Base-by-base conservation (phyloP, 805 yeast species). In the Barnettozyma sucrosica region DNA sequence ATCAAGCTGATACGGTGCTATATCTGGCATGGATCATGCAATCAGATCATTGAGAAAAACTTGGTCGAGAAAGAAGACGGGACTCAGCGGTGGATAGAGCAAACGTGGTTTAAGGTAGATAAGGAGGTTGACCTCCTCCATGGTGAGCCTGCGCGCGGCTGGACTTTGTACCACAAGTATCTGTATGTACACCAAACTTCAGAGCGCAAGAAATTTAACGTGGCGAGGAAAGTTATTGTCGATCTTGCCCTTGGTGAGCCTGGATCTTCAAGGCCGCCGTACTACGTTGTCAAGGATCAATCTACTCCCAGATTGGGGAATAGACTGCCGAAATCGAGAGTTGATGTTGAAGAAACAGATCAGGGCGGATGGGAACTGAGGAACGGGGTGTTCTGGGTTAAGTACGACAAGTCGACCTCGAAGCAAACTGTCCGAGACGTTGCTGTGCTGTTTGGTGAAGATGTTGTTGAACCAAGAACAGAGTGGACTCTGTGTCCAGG, bases 381-480 rank as follows among this genome's bases (percentile, higher is more conserved):
- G 46, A 59, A 68, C 3, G 60, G 72, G 55, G 85, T 85, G 2
- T 60, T 83, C 3, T 82, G 87, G 87, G 70, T 76, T 25, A 75
- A 75, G 51, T 74, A 72, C 51, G 80, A 75, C 4, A 50, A 58
- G 5, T 67, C 51, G 3, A 49, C 56, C 13, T 59, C 62, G 7
- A 55, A 58, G 13, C 55, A 63, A 20, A 70, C 76, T 1, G 52
- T 79, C 14, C 69, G 72, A 1, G 80, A 72, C 16, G 53, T 81
- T 11, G 78, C 75, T 45, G 65, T 79, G 3, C 66, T 80, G 25
- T 77, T 79, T 55, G 85, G 85, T 0, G 57, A 65, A 5, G 81
- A 75, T 50, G 74, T 77, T 11, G 74, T 75, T 10, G 86, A 81
- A 39, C 81, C 85, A 21, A 67, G 86, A 43, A 77, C 75, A 4